Evolutionary conservation across 345 rosid species (phyloP), one percentile per base, ranked within the genome.

Genomic region (Citrus mangshanensis): DNA sequence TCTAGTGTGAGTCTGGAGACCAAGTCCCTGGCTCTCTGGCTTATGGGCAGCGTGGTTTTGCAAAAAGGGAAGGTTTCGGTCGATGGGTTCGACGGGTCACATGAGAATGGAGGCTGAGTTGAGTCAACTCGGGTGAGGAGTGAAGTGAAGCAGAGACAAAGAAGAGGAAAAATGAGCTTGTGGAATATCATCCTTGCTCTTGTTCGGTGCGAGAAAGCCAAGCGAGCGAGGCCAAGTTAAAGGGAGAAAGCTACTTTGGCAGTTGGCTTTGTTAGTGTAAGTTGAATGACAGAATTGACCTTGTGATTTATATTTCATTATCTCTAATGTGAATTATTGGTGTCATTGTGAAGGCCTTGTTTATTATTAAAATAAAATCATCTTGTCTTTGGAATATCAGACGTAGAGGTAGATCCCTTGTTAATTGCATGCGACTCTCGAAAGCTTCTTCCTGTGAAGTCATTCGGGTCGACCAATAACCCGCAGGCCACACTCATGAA

Each of bases 1-100:
- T 92, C 96, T 25, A 94, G 59, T 24, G 93, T 89, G 72, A 94
- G 86, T 75, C 92, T 78, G 19, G 90, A 89, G 70, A 95, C 92
- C 21, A 95, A 86, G 87, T 94, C 99, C 40, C 79, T 79, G 18
- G 82, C 97, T 78, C 99, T 85, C 7, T 76, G 83, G 77, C 27
- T 79, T 22, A 89, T 82, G 77, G 96, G 87, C 4, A 95, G 87
- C 54, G 85, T 54, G 25, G 91, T 83, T 71, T 84, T 72, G 79
- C 97, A 94, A 82, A 94, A 94, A 22, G 82, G 81, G 74, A 82
- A 86, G 67, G 81, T 77, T 42, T 81, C 81, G 16, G 93, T 84
- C 24, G 87, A 79, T 38, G 95, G 90, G 27, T 86, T 77, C 0
- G 87, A 83, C 0, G 91, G 25, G 70, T 86, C 92, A 37, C 98